These are phyloP conservation scores for Pestalotiopsis sp. DNA, from an alignment of 2,329 filamentous ascomycete species.

Conservation along the genomic window DNA sequence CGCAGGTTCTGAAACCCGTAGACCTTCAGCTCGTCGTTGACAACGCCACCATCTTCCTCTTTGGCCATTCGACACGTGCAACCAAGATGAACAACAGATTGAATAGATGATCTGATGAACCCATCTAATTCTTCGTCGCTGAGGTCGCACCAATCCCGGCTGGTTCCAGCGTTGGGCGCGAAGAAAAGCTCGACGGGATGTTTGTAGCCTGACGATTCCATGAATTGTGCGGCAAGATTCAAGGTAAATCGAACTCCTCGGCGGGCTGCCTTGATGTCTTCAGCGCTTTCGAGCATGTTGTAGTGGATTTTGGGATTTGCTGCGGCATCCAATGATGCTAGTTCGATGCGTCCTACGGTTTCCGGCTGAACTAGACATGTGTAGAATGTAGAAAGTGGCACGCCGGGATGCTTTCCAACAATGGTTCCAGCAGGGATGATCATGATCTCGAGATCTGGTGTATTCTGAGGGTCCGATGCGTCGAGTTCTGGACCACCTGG, in stretches of 20 bases:
- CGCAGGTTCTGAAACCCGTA: conserved; percentile 41
- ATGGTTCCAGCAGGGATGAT: conserved; percentile 36
- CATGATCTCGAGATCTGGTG: conserved; percentile 35
- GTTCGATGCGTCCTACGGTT: conserved; percentile 29
- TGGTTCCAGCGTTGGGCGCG: conserved; percentile 16
- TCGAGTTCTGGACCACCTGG: conserved; percentile 13
- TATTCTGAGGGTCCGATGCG: conserved; percentile 19
- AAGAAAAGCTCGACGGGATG: conserved; percentile 23
- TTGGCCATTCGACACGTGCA: conserved; percentile 42
- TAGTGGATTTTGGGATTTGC: conserved; percentile 31
- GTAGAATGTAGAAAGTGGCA: conserved; percentile 25
- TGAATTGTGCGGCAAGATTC: conserved; percentile 28
- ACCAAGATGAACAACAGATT: conserved; percentile 34
- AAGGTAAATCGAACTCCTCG: conserved; percentile 31
- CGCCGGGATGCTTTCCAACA: conserved; percentile 24
- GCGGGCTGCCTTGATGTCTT: conserved; percentile 26
- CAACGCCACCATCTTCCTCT: conserved; percentile 35
- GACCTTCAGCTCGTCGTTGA: conserved; percentile 37
- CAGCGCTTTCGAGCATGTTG: conserved; percentile 29
- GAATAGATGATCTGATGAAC: conserved; percentile 20
- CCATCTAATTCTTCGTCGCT: conserved; percentile 31
- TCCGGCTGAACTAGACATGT: conserved; percentile 29
- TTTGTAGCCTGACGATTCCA: conserved; percentile 26
- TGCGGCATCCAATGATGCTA: conserved; percentile 35
- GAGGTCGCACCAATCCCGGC: conserved; percentile 24